Base-by-base conservation (phyloP, 202 grass and related monocot species). In the Panicum hallii region DNA sequence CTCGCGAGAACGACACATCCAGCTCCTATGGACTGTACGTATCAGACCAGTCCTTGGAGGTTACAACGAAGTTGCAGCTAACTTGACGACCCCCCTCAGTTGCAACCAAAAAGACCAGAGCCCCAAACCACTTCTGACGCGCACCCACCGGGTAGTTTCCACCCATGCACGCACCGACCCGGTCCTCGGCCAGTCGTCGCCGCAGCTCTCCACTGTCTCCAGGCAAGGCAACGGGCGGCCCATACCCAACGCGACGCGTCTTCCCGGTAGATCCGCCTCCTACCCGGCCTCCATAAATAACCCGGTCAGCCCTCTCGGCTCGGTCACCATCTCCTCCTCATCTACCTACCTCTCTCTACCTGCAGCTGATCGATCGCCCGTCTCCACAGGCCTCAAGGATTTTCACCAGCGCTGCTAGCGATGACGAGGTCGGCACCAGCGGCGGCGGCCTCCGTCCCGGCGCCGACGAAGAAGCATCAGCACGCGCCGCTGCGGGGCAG, bases 241-340 rank as follows among this genome's bases (percentile, higher is more conserved):
- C 6, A 3, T 6, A 44, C 1, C 40, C 42, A 23, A 12, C 81
- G 75, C 80, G 65, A 86, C 88, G 88, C 88, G 88, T 90, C 79
- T 87, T 90, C 81, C 57, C 87, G 68, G 87, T 69, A 28, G 68
- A 65, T 7, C 49, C 55, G 36, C 30, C 68, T 48, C 36, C n/a
- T 3, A 34, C 12, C 3, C 58, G 23, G 4, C 14, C 63, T 76
- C 78, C 58, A 75, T 90, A 90, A 63, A 87, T 90, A 79, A 15
- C 8, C 53, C 72, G 53, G 34, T 74, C 67, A 20, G 55, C 65
- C 22, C 16, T 20, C 20, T 17, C 13, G 50, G 5, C 50, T 53
- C 50, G 67, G 67, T 52, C 70, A 3, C 43, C 71, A 2, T 46
- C 78, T 10, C 83, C 13, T 15, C 54, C 54, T 20, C 54, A n/a